Evolutionary conservation across 1,284 basidiomycete genomes (phyloP).

Genomic region (Vanrija sp.): DNA sequence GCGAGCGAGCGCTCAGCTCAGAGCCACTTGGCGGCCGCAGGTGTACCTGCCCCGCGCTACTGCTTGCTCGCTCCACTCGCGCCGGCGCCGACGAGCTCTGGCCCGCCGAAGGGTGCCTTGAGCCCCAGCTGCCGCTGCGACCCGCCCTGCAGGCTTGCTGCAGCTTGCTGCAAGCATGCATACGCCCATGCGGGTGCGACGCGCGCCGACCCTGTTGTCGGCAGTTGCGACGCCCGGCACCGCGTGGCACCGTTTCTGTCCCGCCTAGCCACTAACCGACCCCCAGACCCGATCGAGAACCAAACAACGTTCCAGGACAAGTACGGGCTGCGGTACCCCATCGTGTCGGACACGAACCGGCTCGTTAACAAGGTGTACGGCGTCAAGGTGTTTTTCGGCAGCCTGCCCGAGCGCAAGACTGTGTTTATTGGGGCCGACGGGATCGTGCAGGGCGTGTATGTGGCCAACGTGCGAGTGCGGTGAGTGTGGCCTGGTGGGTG

Average conservation of each 20-base stretch:
- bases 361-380: slow-evolving; percentile 61
- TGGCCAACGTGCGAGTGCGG: slow-evolving; percentile 13
- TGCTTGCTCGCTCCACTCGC: too few relatives aligned
- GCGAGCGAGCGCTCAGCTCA: too few relatives aligned
- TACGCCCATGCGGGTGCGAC: not conserved
- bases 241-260: not conserved
- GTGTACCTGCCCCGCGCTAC: too few relatives aligned
- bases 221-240: not conserved
- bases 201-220: not conserved
- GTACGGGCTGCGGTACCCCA: slow-evolving; percentile 66
- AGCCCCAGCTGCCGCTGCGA: too few relatives aligned
- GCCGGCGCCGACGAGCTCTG: too few relatives aligned
- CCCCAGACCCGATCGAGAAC: slow-evolving; percentile 60
- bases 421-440: slow-evolving; percentile 70
- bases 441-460: slow-evolving; percentile 55
- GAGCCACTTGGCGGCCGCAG: too few relatives aligned
- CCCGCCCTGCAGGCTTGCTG: too few relatives aligned
- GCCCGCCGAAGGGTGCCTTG: too few relatives aligned
- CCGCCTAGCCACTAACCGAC: not conserved
- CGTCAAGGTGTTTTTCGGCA: slow-evolving; percentile 63
- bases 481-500: slow-evolving; percentile 5
- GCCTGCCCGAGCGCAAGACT: slow-evolving; percentile 58
- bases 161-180: not conserved
- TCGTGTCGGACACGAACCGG: slow-evolving; percentile 65
- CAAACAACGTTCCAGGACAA: slow-evolving; percentile 70